Evolutionary conservation across 2,329 filamentous ascomycete species (phyloP), one percentile per base, ranked within the genome.

Genomic region (Ophiosphaerella herpotricha): DNA sequence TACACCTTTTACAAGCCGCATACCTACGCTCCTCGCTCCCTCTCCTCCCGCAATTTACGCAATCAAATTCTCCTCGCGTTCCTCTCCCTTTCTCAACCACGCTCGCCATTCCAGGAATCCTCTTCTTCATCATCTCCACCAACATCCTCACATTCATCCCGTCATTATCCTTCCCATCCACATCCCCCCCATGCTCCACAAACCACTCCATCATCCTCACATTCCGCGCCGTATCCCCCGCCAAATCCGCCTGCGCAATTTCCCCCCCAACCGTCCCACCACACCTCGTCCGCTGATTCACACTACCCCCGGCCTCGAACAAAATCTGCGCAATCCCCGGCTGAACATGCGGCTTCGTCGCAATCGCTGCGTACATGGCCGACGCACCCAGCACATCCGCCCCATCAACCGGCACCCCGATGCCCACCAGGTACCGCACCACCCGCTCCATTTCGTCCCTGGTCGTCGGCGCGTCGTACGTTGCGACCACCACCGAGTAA

Each of bases 141-240:
- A 61, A 21, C 16, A 41, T 47, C 35, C 46, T 50, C 38, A 54
- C 47, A 31, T 39, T 58, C 43, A 60, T 52, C 2, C 58, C 58
- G 43, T 61, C 57, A 3, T 45, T 50, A 14, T 61, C 58, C 29
- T 55, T 60, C 23, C 39, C 50, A 14, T 58, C 48, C 6, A 61
- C 49, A 39, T 61, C 54, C 2, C 58, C 57, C 3, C 58, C 58
- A 39, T 61, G 57, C 42, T 53, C 39, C 4, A 60, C 37, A 31
- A 47, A 60, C 58, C 57, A 61, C 44, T 39, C 46, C 37, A 61
- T 38, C 56, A 58, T 60, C 21, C 44, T 46, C 29, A 56, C 52
- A 37, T 50, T 55, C 24, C 43, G 44, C 18, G 11, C 39, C 14
- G 52, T 51, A 21, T 54, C 48, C 7, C 52, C 52, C 13, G 56